Conservation (phyloP, 345 rosid species). For the Sonneratia caseolaris region DNA sequence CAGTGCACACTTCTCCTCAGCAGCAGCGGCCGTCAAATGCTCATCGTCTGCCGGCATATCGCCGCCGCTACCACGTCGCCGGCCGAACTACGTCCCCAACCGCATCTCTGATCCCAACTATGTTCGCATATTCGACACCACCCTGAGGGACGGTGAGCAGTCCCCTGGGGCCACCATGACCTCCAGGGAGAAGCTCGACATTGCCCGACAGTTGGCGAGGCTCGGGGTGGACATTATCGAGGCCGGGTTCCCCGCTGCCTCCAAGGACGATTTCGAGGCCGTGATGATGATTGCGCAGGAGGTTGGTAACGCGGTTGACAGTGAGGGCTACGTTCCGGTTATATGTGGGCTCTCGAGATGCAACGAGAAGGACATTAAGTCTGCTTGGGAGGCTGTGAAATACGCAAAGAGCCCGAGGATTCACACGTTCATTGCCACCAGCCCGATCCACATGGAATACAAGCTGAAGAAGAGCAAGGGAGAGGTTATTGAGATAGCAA, state of each 20-base stretch:
- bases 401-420: slow-evolving; percentile 70
- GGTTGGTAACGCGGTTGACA: slow-evolving; percentile 55
- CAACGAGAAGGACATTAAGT: slow-evolving; percentile 56
- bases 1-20: neutral
- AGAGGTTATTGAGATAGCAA: slow-evolving; percentile 68
- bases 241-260: slow-evolving; percentile 85
- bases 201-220: slow-evolving; percentile 75
- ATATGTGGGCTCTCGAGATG: slow-evolving; percentile 89
- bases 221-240: slow-evolving; percentile 90
- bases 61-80: slow-evolving; percentile 12
- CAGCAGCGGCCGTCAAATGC: slow-evolving; percentile 4
- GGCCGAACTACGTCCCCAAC: slow-evolving; percentile 59
- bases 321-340: slow-evolving; percentile 74
- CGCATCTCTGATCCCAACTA: slow-evolving; percentile 65
- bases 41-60: slow-evolving; percentile 7
- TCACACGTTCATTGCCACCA: slow-evolving; percentile 81
- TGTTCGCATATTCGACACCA: slow-evolving; percentile 84
- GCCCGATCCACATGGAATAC: slow-evolving; percentile 68
- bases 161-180: slow-evolving; percentile 94
- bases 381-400: slow-evolving; percentile 88
- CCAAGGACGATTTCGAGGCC: slow-evolving; percentile 83
- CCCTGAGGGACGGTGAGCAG: slow-evolving; percentile 97
- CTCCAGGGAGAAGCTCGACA: slow-evolving; percentile 73
- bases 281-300: slow-evolving; percentile 60
- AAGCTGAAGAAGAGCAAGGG: slow-evolving; percentile 67